Percentiles rank a stretch among this genome's conserved stretches.
phyloP scores from a whole-genome alignment of 192 early-diverging fungal species.

The Linnemannia elongata region DNA sequence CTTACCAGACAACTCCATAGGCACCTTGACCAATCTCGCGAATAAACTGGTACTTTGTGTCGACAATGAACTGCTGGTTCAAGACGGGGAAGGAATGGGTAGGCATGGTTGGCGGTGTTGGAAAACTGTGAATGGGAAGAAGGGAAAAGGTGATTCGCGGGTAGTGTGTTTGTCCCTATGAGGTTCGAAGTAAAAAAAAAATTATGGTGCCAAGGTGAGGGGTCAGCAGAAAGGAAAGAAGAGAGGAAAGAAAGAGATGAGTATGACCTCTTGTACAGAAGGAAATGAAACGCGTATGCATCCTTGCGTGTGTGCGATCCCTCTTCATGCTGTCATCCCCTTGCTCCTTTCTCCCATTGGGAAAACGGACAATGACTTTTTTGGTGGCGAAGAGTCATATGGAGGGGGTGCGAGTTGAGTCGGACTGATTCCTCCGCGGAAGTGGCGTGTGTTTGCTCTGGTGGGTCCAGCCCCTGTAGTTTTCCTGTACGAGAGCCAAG shows the following conservation, averaged over 20 bases:
- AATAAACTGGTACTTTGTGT: conserved; percentile 76
- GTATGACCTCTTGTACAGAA: neutral
- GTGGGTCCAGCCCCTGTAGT: neutral
- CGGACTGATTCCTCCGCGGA: conserved; percentile 6
- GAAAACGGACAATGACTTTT: neutral
- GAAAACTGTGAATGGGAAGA: conserved; percentile 5
- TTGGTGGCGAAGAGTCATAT: conserved; percentile 7
- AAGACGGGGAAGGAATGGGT: conserved; percentile 61
- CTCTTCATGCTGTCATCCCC: neutral
- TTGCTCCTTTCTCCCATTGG: neutral
- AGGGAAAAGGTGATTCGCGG: conserved; percentile 56
- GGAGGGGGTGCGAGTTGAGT: neutral
- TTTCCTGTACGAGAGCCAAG: neutral
- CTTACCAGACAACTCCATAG: conserved; percentile 93
- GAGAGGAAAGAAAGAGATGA: conserved; percentile 4
- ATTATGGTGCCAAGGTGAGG: conserved; percentile 8
- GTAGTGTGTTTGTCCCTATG: neutral
- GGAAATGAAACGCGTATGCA: neutral
- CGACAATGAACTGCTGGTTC: conserved; percentile 64
- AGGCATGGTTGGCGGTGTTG: conserved; percentile 50
- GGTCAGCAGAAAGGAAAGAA: neutral
- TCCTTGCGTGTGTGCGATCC: neutral
- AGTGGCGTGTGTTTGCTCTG: neutral
- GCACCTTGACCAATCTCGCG: conserved; percentile 92
- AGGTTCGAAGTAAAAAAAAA: neutral